phyloP scores from a whole-genome alignment of 2,329 filamentous ascomycete genomes.

The Pyrenochaeta sp. region DNA sequence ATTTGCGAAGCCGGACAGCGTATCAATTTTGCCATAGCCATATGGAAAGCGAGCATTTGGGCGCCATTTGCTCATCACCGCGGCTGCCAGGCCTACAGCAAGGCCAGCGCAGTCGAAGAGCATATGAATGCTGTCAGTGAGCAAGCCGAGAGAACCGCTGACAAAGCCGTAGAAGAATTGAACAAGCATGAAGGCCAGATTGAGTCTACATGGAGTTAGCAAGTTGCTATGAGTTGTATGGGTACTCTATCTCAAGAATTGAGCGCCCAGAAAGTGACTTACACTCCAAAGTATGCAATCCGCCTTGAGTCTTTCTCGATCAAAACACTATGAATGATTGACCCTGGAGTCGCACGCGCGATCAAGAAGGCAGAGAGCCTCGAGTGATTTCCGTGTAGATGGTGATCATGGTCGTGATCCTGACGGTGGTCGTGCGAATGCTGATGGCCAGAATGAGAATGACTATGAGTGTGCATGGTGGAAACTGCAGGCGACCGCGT shows the following conservation, averaged over 20 bases:
- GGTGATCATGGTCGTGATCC: slow-evolving; percentile 40
- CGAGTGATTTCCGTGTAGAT: slow-evolving; percentile 64
- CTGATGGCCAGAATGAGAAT: slow-evolving; percentile 41
- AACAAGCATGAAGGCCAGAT: slow-evolving; percentile 93
- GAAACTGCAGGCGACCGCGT: slow-evolving; percentile 35
- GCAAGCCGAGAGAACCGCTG: slow-evolving; percentile 90
- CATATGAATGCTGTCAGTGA: slow-evolving; percentile 99
- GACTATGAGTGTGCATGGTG: slow-evolving; percentile 41
- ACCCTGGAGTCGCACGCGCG: slow-evolving; percentile 73
- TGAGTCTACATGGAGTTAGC: slow-evolving; percentile 67
- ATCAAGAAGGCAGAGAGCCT: slow-evolving; percentile 77
- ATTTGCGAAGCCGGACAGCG: slow-evolving; percentile 93
- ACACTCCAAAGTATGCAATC: slow-evolving; percentile 98
- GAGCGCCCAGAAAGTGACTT: slow-evolving; percentile 44
- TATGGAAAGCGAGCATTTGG: slow-evolving; percentile 89
- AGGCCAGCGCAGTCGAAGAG: slow-evolving; percentile 97
- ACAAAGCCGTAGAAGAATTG: slow-evolving; percentile 94
- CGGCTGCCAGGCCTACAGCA: slow-evolving; percentile 86
- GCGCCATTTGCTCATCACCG: slow-evolving; percentile 97
- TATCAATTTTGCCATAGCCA: slow-evolving; percentile 96
- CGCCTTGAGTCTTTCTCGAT: slow-evolving; percentile 90
- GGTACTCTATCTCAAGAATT: not conserved
- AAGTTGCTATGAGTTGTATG: not conserved
- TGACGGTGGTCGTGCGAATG: slow-evolving; percentile 37
- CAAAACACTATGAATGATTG: slow-evolving; percentile 84